Percentiles rank a stretch among this genome's conserved stretches.
These are phyloP conservation scores for Cetraspora pellucida DNA, from an alignment of 192 early-diverging fungal species.

Conservation along the genomic window DNA sequence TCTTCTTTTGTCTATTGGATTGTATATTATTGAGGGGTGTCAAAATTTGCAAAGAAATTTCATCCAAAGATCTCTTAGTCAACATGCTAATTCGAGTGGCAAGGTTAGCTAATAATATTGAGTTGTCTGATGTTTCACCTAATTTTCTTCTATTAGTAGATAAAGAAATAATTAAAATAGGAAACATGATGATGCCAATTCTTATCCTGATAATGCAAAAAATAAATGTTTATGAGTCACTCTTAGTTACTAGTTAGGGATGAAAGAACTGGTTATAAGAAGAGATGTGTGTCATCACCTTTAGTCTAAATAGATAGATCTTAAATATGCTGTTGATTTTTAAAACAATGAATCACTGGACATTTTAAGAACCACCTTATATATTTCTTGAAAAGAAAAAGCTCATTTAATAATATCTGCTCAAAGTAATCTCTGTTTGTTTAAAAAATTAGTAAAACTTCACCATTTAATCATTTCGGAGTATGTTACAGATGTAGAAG, in stretches of 20 bases:
- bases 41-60: constrained; percentile 11
- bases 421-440: neutral
- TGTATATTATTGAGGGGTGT: neutral
- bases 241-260: neutral
- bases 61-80: no score
- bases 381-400: constrained; percentile 24
- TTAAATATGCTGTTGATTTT: constrained; percentile 13
- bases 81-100: no score
- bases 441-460: neutral
- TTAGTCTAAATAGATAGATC: constrained; percentile 5
- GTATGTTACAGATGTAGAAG: constrained; percentile 17
- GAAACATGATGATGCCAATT: no score
- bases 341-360: neutral
- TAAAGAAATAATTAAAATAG: no score
- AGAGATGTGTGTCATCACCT: constrained; percentile 11
- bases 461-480: neutral
- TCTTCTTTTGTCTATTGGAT: constrained; percentile 3
- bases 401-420: neutral
- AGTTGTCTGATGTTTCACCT: neutral
- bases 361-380: neutral
- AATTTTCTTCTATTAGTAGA: no score
- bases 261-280: constrained; percentile 5
- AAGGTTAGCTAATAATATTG: neutral
- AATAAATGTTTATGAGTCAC: neutral
- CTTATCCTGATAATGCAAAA: neutral